Evolutionary conservation across 495 filamentous ascomycete genomes (phyloP).

Genomic region (Trichocladium antarcticum): DNA sequence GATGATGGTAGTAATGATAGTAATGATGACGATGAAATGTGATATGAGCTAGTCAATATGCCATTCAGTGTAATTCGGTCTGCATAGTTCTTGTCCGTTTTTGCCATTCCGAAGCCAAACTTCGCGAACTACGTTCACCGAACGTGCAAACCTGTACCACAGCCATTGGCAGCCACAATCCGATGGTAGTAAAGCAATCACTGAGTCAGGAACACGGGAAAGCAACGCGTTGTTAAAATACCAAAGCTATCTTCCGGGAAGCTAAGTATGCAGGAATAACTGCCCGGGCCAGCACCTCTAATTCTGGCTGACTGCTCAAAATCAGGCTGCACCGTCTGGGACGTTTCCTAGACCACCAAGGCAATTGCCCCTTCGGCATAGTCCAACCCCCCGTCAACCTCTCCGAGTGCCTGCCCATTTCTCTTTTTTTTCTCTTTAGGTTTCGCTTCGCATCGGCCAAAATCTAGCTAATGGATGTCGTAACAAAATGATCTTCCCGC

Average conservation of each 20-base stretch:
- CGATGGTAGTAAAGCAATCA: not conserved
- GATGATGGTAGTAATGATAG: not conserved
- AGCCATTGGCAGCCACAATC: too few species aligned
- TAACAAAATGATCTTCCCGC: not conserved
- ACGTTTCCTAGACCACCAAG: conserved; percentile 28
- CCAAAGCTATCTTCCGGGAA: conserved; percentile 10
- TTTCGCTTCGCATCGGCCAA: not conserved
- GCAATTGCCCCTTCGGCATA: conserved; percentile 22
- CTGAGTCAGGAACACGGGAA: not conserved
- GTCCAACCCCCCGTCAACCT: conserved; percentile 19
- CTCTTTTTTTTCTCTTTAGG: conserved; percentile 4
- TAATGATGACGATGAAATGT: not conserved
- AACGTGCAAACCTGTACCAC: too few species aligned
- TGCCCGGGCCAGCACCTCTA: conserved; percentile 1
- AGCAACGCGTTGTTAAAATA: conserved; percentile 1
- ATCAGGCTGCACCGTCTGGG: conserved; percentile 19
- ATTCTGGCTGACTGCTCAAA: conserved; percentile 14
- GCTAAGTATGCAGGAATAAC: conserved; percentile 11
- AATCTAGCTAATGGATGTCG: conserved; percentile 2
- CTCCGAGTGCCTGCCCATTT: not conserved
- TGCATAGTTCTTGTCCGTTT: too few species aligned
- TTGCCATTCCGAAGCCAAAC: not conserved
- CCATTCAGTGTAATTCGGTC: too few species aligned
- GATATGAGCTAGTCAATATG: too few species aligned
- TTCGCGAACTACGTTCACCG: not conserved